These are phyloP conservation scores for Dionaea muscipula DNA, from an alignment of 179 eudicot genomes.

Conservation along the genomic window DNA sequence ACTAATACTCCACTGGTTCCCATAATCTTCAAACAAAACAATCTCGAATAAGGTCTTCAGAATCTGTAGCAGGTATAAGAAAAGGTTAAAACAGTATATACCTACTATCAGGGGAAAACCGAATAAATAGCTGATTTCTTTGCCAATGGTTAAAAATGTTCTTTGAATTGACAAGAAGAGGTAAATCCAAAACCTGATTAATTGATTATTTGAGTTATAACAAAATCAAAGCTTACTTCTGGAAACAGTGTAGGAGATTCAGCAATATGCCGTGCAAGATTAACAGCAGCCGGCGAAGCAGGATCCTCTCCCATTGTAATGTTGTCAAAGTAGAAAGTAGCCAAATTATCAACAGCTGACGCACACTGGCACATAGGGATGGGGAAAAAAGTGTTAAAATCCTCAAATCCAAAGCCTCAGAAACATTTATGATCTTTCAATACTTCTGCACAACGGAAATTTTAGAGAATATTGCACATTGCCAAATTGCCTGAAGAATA, in stretches of 20 bases:
- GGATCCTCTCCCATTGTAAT: slow-evolving; percentile 86
- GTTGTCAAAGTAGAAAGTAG: slow-evolving; percentile 79
- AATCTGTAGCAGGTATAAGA: slow-evolving; percentile 37
- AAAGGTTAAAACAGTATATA: background rate
- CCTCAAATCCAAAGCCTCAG: too few relatives aligned
- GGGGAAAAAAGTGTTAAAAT: slow-evolving; percentile 7
- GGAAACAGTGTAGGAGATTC: slow-evolving; percentile 81
- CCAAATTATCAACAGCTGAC: slow-evolving; percentile 80
- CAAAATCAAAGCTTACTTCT: slow-evolving; percentile 46
- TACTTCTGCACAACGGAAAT: too few relatives aligned
- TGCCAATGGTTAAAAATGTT: background rate
- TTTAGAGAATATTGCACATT: too few relatives aligned
- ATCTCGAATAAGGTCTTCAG: slow-evolving; percentile 89
- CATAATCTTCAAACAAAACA: slow-evolving; percentile 72
- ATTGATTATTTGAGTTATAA: background rate
- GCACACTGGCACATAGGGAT: slow-evolving; percentile 52
- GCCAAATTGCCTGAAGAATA: too few relatives aligned
- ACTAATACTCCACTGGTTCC: slow-evolving; percentile 96
- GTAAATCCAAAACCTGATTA: background rate
- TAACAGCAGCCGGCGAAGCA: slow-evolving; percentile 62
- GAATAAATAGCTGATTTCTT: background rate
- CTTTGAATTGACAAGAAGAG: background rate
- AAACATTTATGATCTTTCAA: too few relatives aligned
- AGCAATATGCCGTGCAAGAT: slow-evolving; percentile 67
- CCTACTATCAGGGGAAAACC: too few relatives aligned